Conservation (phyloP, 2,329 filamentous ascomycete genomes). For the Ramichloridium luteum region DNA sequence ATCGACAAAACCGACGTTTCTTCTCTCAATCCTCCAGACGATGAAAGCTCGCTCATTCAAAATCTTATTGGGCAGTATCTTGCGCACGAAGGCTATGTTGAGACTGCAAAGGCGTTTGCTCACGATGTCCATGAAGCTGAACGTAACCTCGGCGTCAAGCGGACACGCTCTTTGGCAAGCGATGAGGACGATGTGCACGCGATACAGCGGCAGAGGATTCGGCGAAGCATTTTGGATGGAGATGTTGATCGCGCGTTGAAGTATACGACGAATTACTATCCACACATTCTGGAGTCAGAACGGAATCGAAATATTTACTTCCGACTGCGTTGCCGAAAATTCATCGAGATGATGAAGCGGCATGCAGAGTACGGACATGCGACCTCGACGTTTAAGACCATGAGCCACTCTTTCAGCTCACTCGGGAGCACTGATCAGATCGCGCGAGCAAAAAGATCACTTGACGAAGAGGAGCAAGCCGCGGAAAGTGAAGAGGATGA, state of each 20-base stretch:
- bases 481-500: conserved; percentile 18
- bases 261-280: conserved; percentile 65
- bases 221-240: conserved; percentile 75
- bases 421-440: conserved; percentile 16
- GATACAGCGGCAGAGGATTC: conserved; percentile 69
- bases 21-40: conserved; percentile 49
- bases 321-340: conserved; percentile 75
- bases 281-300: conserved; percentile 57
- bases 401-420: conserved; percentile 17
- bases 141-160: background rate
- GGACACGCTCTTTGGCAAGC: conserved; percentile 50
- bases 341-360: conserved; percentile 83
- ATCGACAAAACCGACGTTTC: conserved; percentile 50
- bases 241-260: conserved; percentile 87
- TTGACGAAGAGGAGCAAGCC: conserved; percentile 2
- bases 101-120: conserved; percentile 73
- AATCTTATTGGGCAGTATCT: conserved; percentile 77
- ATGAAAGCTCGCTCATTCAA: conserved; percentile 70
- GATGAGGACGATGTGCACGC: conserved; percentile 62
- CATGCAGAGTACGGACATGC: conserved; percentile 51
- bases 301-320: conserved; percentile 74
- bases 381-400: conserved; percentile 20
- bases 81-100: conserved; percentile 88
- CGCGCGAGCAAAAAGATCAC: background rate
- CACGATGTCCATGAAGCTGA: conserved; percentile 52